phyloP scores from a whole-genome alignment of 2,329 filamentous ascomycete species.

The Hypoxylon sp. region DNA sequence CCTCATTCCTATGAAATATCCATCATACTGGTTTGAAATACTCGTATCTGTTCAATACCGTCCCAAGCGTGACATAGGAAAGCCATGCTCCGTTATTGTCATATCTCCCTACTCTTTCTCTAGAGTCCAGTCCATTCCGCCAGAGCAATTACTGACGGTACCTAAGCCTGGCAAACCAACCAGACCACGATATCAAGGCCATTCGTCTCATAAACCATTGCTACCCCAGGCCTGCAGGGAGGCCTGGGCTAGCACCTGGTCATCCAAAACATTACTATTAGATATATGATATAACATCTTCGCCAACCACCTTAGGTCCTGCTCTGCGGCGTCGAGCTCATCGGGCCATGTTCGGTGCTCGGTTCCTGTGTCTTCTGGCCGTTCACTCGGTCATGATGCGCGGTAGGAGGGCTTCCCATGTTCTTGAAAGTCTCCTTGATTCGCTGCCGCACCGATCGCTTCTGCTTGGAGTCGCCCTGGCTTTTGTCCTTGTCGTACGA shows the following conservation, averaged over 20 bases:
- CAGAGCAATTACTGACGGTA: neutral
- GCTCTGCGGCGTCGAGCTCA: conserved; percentile 25
- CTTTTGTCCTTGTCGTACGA: conserved; percentile 44
- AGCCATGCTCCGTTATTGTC: neutral
- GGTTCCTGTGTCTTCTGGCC: conserved; percentile 12
- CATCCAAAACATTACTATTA: neutral
- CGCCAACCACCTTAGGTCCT: conserved; percentile 13
- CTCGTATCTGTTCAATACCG: neutral
- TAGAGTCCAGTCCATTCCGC: neutral
- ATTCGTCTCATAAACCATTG: neutral
- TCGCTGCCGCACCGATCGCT: conserved; percentile 40
- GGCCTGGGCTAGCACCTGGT: neutral
- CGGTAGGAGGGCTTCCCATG: conserved; percentile 25
- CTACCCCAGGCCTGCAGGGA: neutral
- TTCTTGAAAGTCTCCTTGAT: conserved; percentile 35
- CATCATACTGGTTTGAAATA: neutral
- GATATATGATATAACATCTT: neutral
- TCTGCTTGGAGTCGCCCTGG: conserved; percentile 21
- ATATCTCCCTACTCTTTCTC: neutral
- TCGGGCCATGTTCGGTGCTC: conserved; percentile 10
- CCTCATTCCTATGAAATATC: neutral
- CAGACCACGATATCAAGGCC: neutral
- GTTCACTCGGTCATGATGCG: conserved; percentile 22
- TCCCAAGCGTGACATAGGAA: neutral
- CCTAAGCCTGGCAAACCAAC: neutral